Evolutionary conservation across 805 yeast species (phyloP), one percentile per base, ranked within the genome.

Genomic region (Ogataea zsoltii): DNA sequence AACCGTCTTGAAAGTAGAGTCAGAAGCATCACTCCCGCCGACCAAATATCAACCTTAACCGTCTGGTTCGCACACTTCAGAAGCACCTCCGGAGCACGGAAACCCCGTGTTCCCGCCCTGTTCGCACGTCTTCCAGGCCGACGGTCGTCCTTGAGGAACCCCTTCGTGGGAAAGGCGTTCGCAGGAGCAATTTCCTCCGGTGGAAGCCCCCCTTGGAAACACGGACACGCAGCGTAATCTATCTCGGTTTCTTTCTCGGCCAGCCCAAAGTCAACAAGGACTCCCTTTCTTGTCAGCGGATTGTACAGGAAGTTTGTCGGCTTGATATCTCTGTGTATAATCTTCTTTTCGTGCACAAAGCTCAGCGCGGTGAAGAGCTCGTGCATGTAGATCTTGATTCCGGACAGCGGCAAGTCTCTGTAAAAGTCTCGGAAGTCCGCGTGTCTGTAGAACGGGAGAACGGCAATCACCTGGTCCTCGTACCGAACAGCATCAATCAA

Each of bases 41-140:
- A 84, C 97, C 97, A 90, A 7, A 88, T 78, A 64, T 90, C 97
- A 35, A 90, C 80, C 62, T 84, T 85, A 5, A 87, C 79, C 3
- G 85, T 75, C 68, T 90, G 97, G 47, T 86, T 82, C 1, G 86
- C 78, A 65, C 97, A 90, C 62, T 88, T 89, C 66, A 89, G 76
- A 44, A 91, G 69, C 3, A 90, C 97, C 62, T 90, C 97, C 0
- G 97, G 97, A 0, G 97, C 96, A 55, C 97, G 74, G 60, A 90
- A 90, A 0, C 97, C 97, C 56, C 97, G 75, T 1, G 97, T 90
- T 7, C 97, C 97, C 14, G 99, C 99, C 56, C 99, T 81, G 59
- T 94, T 94, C 0, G 98, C 98, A 46, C 99, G 76, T 57, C 96
- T 76, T 1, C 94, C 88, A 0, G 95, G 86, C 56, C 98, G 74